Conservation (phyloP, 164 flowering plant species). For the Stephania japonica region DNA sequence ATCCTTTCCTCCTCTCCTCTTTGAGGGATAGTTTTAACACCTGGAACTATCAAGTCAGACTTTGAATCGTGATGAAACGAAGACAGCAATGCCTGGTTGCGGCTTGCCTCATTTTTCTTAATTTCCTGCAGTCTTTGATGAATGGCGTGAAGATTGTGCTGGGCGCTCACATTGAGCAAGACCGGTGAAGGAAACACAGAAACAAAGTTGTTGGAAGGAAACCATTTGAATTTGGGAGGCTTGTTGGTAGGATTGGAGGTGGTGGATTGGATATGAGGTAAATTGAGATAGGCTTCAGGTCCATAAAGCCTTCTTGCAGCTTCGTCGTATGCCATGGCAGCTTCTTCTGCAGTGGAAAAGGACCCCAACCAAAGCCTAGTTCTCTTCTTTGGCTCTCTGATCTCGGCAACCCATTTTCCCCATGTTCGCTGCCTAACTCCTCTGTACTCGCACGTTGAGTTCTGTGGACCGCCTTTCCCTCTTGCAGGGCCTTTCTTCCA, state of each 20-base stretch:
- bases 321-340: slow-evolving; percentile 97
- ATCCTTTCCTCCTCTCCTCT: slow-evolving; percentile 18
- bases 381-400: slow-evolving; percentile 95
- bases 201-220: slow-evolving; percentile 66
- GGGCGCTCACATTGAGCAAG: slow-evolving; percentile 79
- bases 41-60: slow-evolving; percentile 7
- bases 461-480: slow-evolving; percentile 98
- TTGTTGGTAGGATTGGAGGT: slow-evolving; percentile 32
- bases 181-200: slow-evolving; percentile 73
- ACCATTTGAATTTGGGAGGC: slow-evolving; percentile 64
- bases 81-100: slow-evolving; percentile 14
- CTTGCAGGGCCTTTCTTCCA: slow-evolving; percentile 97
- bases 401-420: slow-evolving; percentile 99
- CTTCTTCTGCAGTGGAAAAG: slow-evolving; percentile 93
- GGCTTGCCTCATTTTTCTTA: slow-evolving; percentile 35
- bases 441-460: slow-evolving; percentile 77
- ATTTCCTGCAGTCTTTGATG: slow-evolving; percentile 88
- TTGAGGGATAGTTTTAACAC: slow-evolving; percentile 8
- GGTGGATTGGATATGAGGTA: slow-evolving; percentile 72
- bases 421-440: slow-evolving; percentile 96
- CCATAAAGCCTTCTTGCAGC: slow-evolving; percentile 87
- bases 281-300: slow-evolving; percentile 85
- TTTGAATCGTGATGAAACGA: slow-evolving; percentile 30
- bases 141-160: slow-evolving; percentile 83
- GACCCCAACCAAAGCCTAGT: slow-evolving; percentile 95